Evolutionary conservation across 2,329 filamentous ascomycete species (phyloP), one percentile per base, ranked within the genome.

Genomic region (Penicillium sp.): DNA sequence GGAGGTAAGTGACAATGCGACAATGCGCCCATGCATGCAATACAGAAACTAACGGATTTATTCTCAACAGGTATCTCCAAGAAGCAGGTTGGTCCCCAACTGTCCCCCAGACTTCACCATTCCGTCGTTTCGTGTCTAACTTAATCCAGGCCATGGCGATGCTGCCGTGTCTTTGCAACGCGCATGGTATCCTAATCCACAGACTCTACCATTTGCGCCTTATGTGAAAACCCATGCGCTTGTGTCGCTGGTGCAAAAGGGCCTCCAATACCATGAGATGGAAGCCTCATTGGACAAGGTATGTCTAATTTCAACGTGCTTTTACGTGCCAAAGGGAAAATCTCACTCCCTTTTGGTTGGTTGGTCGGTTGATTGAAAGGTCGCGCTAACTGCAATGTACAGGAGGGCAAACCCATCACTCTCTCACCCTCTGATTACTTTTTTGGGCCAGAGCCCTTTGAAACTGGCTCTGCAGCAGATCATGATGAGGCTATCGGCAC

Each of bases 191-290:
- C 76, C 77, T 62, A 77, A 85, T 63, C 80, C 81, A 46, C 80
- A 84, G 59, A 72, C 69, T 58, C 74, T 84, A 39, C 79, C 81
- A 16, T 85, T 85, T 68, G 81, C 81, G 50, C 75, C 73, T 39
- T 75, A 77, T 59, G 79, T 85, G 61, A 77, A 76, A 60, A 75
- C 78, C 30, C 78, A 82, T 63, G 78, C 80, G 31, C 72, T 86
- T 50, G 74, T 86, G 38, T 75, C 77, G 37, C 72, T 86, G 45
- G 78, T 86, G 29, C 83, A 86, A 61, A 82, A 84, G 63, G 83
- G 82, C 46, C 70, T 86, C 37, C 73, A 76, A 53, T 78, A 78
- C 63, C 65, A 77, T 63, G 75, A 79, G 54, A 65, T 78, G 39
- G 74, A 77, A 53, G 66, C 73, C 54, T 73, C 73, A 6, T 63